These are phyloP conservation scores for Picea sitchensis DNA, from an alignment of 75 land plant species.

Conservation along the genomic window DNA sequence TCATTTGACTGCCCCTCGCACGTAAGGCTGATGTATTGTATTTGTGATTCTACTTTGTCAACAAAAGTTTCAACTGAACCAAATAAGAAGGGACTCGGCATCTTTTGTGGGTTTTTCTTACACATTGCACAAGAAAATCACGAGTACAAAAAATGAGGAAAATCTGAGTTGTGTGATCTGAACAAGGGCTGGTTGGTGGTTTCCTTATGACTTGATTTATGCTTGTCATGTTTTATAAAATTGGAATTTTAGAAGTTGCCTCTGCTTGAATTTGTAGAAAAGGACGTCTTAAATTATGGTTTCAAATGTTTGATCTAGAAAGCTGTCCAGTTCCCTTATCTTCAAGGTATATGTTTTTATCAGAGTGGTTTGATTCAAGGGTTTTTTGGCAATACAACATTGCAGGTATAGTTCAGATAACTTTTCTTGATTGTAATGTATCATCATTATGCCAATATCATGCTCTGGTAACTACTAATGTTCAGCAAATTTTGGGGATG, in stretches of 20 bases:
- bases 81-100: not conserved
- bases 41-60: not conserved
- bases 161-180: not conserved
- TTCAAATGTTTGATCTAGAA: too few species aligned
- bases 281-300: not conserved
- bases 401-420: too few species aligned
- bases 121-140: not conserved
- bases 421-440: too few species aligned
- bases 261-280: constrained; percentile 1
- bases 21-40: not conserved
- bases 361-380: too few species aligned
- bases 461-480: too few species aligned
- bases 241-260: not conserved
- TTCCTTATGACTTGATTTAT: not conserved
- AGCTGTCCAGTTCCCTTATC: too few species aligned
- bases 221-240: not conserved
- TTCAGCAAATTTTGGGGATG: too few species aligned
- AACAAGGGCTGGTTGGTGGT: not conserved
- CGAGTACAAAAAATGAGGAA: not conserved
- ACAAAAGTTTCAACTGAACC: not conserved
- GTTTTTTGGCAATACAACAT: too few species aligned
- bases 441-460: too few species aligned
- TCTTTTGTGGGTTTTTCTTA: not conserved
- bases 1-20: constrained; percentile 32
- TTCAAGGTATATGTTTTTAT: too few species aligned